phyloP scores from a whole-genome alignment of 345 rosid species.

The Citropsis articulata region DNA sequence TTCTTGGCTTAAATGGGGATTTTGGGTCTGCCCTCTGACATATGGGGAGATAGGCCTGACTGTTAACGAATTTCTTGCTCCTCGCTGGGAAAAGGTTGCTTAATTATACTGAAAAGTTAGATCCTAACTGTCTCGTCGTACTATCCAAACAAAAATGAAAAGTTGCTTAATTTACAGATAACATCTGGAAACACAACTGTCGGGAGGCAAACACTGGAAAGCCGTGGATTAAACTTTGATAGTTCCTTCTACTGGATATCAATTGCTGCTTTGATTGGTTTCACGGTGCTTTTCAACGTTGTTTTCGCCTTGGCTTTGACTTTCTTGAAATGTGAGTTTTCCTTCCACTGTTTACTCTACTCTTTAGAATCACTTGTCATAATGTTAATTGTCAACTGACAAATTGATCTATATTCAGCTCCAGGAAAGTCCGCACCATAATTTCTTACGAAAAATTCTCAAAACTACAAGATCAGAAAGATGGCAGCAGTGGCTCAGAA shows the following conservation, averaged over 20 bases:
- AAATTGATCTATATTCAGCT: constrained; percentile 26
- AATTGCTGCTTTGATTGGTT: constrained; percentile 35
- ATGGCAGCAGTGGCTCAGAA: neutral
- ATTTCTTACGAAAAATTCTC: constrained; percentile 27
- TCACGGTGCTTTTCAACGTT: constrained; percentile 37
- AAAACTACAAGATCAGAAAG: constrained; percentile 5
- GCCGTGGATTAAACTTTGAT: constrained; percentile 37
- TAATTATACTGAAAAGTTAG: neutral
- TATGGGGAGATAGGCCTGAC: constrained; percentile 59
- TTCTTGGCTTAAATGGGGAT: constrained; percentile 61
- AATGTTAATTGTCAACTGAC: neutral
- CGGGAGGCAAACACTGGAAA: constrained; percentile 34
- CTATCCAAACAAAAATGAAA: neutral
- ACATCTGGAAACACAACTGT: constrained; percentile 13
- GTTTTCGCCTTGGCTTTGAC: constrained; percentile 34
- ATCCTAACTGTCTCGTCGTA: too few relatives aligned
- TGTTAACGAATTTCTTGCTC: constrained; percentile 58
- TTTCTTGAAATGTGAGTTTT: constrained; percentile 34
- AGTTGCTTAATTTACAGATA: neutral
- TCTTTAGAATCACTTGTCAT: too few relatives aligned
- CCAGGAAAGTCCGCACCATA: constrained; percentile 41
- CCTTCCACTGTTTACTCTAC: neutral
- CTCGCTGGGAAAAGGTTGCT: constrained; percentile 52
- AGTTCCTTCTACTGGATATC: constrained; percentile 33
- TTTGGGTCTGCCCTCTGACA: constrained; percentile 65